Evolutionary conservation across 345 rosid genomes (phyloP).

Genomic region (Anacardium occidentale): DNA sequence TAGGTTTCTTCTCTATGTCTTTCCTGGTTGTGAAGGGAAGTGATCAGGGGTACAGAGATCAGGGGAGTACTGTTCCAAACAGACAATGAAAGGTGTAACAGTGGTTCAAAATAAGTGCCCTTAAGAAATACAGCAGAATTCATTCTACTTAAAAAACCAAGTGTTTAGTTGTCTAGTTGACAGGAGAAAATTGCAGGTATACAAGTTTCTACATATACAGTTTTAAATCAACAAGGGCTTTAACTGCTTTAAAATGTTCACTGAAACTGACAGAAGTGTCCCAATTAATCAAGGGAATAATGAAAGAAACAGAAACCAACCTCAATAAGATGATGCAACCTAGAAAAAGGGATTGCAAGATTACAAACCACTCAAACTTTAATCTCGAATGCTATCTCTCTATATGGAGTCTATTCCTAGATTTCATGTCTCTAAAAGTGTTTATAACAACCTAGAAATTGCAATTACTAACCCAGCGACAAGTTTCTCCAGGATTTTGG

Average conservation of each 20-base stretch:
- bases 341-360: too few species aligned
- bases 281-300: neutral
- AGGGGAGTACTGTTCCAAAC: neutral
- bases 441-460: too few species aligned
- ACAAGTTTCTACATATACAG: too few species aligned
- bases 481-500: too few species aligned
- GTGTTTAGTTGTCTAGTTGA: neutral
- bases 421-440: too few species aligned
- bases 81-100: too few species aligned
- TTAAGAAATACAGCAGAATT: neutral
- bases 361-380: too few species aligned
- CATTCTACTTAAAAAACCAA: neutral
- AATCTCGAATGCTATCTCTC: too few species aligned
- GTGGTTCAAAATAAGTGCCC: neutral
- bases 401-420: too few species aligned
- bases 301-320: neutral
- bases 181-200: too few species aligned
- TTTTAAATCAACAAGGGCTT: conserved; percentile 1
- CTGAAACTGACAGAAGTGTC: neutral
- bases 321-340: neutral
- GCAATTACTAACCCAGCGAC: too few species aligned
- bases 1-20: neutral
- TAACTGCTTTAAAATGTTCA: neutral
- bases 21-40: neutral
- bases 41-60: neutral